These are phyloP conservation scores for Aspergillus asperescens DNA, from an alignment of 495 filamentous ascomycete species.

Conservation along the genomic window DNA sequence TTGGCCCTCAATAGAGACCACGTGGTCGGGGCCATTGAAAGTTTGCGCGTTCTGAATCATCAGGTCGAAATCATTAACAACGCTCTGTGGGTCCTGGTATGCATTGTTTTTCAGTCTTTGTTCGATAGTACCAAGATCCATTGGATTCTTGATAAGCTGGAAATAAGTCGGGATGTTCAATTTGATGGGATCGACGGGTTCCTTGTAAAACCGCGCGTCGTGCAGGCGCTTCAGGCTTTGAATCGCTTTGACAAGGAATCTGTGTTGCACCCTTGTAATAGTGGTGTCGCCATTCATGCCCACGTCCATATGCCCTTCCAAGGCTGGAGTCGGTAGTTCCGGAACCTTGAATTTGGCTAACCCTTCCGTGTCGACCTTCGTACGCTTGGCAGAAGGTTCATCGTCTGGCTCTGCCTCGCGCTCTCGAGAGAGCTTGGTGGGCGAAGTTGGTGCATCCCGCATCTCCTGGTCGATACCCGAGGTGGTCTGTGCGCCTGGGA, in stretches of 20 bases:
- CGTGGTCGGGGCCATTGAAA: slow-evolving; percentile 79
- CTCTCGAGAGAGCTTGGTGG: slow-evolving; percentile 59
- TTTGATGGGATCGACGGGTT: slow-evolving; percentile 65
- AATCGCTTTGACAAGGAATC: slow-evolving; percentile 48
- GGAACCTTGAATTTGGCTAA: slow-evolving; percentile 35
- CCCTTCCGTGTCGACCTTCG: slow-evolving; percentile 54
- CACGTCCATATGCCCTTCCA: slow-evolving; percentile 15
- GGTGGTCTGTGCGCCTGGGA: slow-evolving; percentile 14
- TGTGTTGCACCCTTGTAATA: slow-evolving; percentile 54
- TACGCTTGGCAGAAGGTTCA: slow-evolving; percentile 73
- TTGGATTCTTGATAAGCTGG: slow-evolving; percentile 64
- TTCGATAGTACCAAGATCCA: slow-evolving; percentile 82
- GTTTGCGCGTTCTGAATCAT: slow-evolving; percentile 67
- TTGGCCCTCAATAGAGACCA: slow-evolving; percentile 58
- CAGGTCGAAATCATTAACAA: slow-evolving; percentile 65
- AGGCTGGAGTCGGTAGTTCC: slow-evolving; percentile 27
- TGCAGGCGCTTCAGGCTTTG: slow-evolving; percentile 77
- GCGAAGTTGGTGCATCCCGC: slow-evolving; percentile 36
- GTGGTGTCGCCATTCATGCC: slow-evolving; percentile 19
- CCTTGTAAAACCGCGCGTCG: slow-evolving; percentile 63
- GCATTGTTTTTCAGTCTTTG: slow-evolving; percentile 62
- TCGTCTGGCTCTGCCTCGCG: slow-evolving; percentile 64
- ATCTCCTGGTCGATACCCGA: slow-evolving; percentile 36
- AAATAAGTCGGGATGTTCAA: slow-evolving; percentile 68
- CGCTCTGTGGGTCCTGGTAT: slow-evolving; percentile 59